Evolutionary conservation across 805 yeast species (phyloP).

Genomic region (Wickerhamiella parazyma): DNA sequence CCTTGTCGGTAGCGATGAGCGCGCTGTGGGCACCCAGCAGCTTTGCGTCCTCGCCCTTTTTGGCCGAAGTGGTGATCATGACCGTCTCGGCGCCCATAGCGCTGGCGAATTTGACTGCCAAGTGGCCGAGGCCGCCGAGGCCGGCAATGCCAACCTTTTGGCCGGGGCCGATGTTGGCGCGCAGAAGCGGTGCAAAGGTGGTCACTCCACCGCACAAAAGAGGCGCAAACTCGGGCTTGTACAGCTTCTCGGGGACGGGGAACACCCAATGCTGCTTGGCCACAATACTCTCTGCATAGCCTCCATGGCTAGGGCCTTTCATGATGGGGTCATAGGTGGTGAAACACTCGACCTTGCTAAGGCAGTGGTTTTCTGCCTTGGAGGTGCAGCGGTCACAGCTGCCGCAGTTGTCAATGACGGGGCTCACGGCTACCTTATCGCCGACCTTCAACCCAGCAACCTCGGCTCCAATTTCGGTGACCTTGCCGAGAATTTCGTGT

Average conservation of each 20-base stretch:
- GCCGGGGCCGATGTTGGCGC: conserved; percentile 36
- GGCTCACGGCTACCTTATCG: conserved; percentile 72
- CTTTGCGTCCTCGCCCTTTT: conserved; percentile 39
- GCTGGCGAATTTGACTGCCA: conserved; percentile 44
- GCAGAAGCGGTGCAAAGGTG: conserved; percentile 48
- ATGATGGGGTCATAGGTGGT: conserved; percentile 30
- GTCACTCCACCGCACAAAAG: conserved; percentile 70
- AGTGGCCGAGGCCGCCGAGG: conserved; percentile 56
- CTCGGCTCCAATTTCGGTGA: conserved; percentile 42
- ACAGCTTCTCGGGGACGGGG: conserved; percentile 44
- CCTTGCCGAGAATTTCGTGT: conserved; percentile 32
- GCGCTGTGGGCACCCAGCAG: conserved; percentile 45
- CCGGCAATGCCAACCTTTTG: conserved; percentile 47
- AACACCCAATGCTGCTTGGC: conserved; percentile 50
- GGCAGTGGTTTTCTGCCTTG: conserved; percentile 47
- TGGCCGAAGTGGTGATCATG: conserved; percentile 39
- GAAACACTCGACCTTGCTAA: conserved; percentile 37
- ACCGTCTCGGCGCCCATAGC: conserved; percentile 52
- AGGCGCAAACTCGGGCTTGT: conserved; percentile 50
- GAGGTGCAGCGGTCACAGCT: conserved; percentile 45
- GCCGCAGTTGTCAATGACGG: conserved; percentile 47
- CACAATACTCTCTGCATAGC: conserved; percentile 23
- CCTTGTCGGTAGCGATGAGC: conserved; percentile 35
- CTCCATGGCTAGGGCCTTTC: conserved; percentile 53
- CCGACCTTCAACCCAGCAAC: conserved; percentile 41